A percentile compares a stretch with the other conserved stretches of the same genome.
Evolutionary conservation across 352 stramenopile genomes (phyloP).

Genomic region (Phytophthora sp.): DNA sequence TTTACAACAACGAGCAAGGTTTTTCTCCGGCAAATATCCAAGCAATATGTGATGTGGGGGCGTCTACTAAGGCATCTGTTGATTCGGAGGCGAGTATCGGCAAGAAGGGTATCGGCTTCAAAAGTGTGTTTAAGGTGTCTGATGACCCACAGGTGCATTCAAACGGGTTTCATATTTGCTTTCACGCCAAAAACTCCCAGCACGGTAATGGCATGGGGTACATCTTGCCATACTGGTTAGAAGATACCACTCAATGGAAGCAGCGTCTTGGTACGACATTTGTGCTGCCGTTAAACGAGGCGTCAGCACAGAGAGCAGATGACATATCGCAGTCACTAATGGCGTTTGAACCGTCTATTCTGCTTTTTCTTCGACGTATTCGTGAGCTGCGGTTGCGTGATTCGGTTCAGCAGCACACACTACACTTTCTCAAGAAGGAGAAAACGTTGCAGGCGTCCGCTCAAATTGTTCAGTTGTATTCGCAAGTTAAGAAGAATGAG

Average conservation of each 20-base stretch:
- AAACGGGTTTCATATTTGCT: conserved; percentile 88
- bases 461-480: conserved; percentile 48
- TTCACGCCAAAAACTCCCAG: conserved; percentile 61
- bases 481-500: conserved; percentile 24
- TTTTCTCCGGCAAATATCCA: conserved; percentile 81
- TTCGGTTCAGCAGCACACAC: conserved; percentile 27
- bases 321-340: conserved; percentile 74
- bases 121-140: conserved; percentile 92
- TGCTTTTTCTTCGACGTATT: conserved; percentile 84
- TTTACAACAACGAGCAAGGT: conserved; percentile 86
- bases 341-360: conserved; percentile 73
- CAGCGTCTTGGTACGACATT: conserved; percentile 64
- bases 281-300: conserved; percentile 71
- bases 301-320: conserved; percentile 43
- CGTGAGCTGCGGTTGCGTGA: conserved; percentile 66
- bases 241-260: conserved; percentile 50
- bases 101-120: conserved; percentile 92
- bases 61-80: conserved; percentile 70
- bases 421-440: conserved; percentile 60
- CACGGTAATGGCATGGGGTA: conserved; percentile 67
- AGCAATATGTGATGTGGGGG: conserved; percentile 88
- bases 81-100: conserved; percentile 71
- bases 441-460: conserved; percentile 25
- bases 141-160: conserved; percentile 86
- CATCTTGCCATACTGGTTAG: conserved; percentile 84